Conservation (phyloP, 1,284 basidiomycete species). For the Mycena citricolor region DNA sequence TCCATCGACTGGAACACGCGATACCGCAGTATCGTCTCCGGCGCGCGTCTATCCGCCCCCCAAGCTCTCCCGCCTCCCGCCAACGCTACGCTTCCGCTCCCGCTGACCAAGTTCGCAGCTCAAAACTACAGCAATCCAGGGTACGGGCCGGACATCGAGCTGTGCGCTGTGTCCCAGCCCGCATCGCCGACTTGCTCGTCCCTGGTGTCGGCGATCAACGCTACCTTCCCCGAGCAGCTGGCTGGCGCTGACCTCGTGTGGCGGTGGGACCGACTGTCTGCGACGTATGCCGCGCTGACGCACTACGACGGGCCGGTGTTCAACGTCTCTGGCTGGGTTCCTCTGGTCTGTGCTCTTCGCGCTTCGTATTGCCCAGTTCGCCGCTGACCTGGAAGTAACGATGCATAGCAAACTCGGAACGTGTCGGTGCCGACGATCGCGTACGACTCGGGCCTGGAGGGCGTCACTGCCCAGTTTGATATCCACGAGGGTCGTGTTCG, state of each 20-base stretch:
- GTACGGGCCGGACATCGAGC: conserved; percentile 2
- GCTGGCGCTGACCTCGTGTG: conserved; percentile 1
- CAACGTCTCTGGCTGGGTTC: conserved; percentile 5
- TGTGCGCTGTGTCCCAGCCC: not conserved
- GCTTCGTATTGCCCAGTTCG: too few species aligned
- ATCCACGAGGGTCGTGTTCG: not conserved
- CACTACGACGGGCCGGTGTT: conserved; percentile 12
- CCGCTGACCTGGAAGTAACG: too few species aligned
- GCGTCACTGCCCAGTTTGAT: conserved; percentile 12
- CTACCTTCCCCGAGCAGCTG: conserved; percentile 1
- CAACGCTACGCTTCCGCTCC: too few species aligned
- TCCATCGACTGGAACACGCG: conserved; percentile 27
- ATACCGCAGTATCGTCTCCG: too few species aligned
- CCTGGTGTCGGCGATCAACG: not conserved
- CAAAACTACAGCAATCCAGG: conserved; percentile 2
- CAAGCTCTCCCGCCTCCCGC: too few species aligned
- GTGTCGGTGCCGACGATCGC: conserved; percentile 16
- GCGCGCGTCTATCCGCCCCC: too few species aligned
- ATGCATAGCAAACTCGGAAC: too few species aligned
- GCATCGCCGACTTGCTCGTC: not conserved
- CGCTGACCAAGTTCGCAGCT: too few species aligned
- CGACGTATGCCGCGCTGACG: not conserved
- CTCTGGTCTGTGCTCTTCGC: too few species aligned
- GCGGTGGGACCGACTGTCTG: not conserved
- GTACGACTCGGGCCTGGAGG: conserved; percentile 11